Base-by-base conservation (phyloP, 108 stramenopile genomes). In the Cyclotella kingstonii region DNA sequence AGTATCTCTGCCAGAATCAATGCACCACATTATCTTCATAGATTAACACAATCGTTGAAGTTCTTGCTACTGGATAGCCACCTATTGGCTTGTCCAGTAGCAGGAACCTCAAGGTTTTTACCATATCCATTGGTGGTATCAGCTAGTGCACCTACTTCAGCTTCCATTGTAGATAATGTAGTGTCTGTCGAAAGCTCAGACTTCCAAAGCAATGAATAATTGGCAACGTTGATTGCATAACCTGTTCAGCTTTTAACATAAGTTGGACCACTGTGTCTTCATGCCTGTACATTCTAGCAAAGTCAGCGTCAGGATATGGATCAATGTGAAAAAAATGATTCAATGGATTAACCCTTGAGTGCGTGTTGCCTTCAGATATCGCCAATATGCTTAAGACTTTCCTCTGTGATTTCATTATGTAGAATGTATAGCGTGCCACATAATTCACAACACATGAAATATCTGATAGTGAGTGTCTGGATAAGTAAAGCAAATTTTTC, bases 171-270 rank as follows among this genome's bases (percentile, higher is more conserved):
- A 15, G 39, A 40, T 2, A 40, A 15, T 40, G 39, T 15, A 15
- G 39, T 40, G 2, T 40, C 39, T 2, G 39, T 40, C 15, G 14
- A 15, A 2, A 40, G 15, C 15, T 2, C 15, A 1, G 39, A 40
- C 15, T 40, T 14, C 39, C 39, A 40, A 2, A n/a, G n/a, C n/a
- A n/a, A n/a, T n/a, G n/a, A n/a, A n/a, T n/a, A n/a, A n/a, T n/a
- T n/a, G n/a, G n/a, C n/a, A n/a, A n/a, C n/a, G n/a, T 21, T 39
- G 28, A 76, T 67, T 7, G 63, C 58, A 65, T 23, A 81, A 15
- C 81, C 73, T 50, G 76, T 73, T n/a, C 71, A 38, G 46, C 41
- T 49, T 46, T 66, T 70, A 15, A 69, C 66, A 56, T 46, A 63
- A 6, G 19, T 45, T 4, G 74, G 61, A 41, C 70, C 62, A 30